Evolutionary conservation across 75 land plant genomes (phyloP), one percentile per base, ranked within the genome.

Genomic region (Sequoia sempervirens): DNA sequence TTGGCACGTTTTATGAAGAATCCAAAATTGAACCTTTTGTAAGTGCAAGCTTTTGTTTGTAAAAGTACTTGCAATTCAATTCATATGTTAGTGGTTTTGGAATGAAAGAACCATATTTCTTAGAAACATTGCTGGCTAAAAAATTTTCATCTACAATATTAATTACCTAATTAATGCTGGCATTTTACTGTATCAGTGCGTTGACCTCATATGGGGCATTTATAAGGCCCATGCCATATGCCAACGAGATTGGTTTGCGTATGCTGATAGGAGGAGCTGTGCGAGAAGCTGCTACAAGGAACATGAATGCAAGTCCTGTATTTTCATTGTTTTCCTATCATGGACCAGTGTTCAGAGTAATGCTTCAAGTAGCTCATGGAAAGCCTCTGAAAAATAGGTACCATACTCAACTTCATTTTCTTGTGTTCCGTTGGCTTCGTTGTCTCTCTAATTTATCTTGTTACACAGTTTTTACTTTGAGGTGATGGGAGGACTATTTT

Each of bases 271-370:
- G 96, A 84, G 99, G 98, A 52, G 99, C 89, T 14, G 83, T 91
- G 7, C 87, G 98, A 47, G 99, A 97, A 82, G 99, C 98, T 74
- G 89, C 99, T 80, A 87, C 89, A 26, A 83, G 92, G 70, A 94
- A 95, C 30, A 91, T 86, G 86, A 84, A 84, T 52, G 86, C 93
- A 26, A 81, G 85, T 15, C 99, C 99, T 6, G 85, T 95, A 4
- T 95, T 97, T 83, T 97, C 99, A n/a, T 87, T 94, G 76, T 97
- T 92, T 86, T 94, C 99, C 30, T 90, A 87, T 61, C 99, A 97
- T 88, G 98, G 98, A 82, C 99, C 99, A 61, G 95, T 97, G 6
- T 97, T 97, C 80, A 86, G 99, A 83, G 93, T 91, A 40, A 88
- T 97, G 95, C 91, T 97, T 26, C 90, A 85, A 78, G 86, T 95